These are phyloP conservation scores for Sarocladium oryzae DNA, from an alignment of 2,329 filamentous ascomycete genomes.

Conservation along the genomic window DNA sequence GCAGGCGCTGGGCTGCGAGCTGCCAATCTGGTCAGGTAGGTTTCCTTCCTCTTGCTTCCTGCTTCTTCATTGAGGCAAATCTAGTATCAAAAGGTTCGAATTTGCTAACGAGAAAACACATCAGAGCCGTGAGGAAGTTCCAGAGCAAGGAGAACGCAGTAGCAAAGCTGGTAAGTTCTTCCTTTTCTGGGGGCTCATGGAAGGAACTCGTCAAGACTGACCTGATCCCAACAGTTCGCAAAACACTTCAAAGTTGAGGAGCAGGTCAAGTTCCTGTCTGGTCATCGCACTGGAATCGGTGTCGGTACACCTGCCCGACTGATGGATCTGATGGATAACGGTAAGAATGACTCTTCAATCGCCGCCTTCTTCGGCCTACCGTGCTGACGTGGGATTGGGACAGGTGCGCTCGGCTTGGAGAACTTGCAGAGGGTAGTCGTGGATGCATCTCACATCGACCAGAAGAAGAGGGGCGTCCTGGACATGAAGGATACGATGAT, in stretches of 20 bases:
- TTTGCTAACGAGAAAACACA: constrained; percentile 14
- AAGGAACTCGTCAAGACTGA: constrained; percentile 10
- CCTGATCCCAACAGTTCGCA: constrained; percentile 54
- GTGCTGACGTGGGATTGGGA: constrained; percentile 5
- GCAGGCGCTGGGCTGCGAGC: constrained; percentile 78
- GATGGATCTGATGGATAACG: constrained; percentile 74
- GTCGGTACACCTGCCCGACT: constrained; percentile 85
- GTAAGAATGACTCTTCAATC: constrained; percentile 36
- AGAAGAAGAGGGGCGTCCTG: constrained; percentile 87
- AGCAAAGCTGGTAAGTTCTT: constrained; percentile 61
- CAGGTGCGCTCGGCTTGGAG: constrained; percentile 61
- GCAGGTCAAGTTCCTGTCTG: constrained; percentile 68
- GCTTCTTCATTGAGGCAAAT: not conserved
- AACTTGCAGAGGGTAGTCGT: constrained; percentile 75
- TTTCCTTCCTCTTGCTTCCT: not conserved
- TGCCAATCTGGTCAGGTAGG: constrained; percentile 71
- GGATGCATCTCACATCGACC: constrained; percentile 87
- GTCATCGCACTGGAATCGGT: constrained; percentile 69
- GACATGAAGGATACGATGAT: constrained; percentile 93
- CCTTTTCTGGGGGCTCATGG: too few relatives aligned
- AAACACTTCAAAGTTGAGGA: constrained; percentile 97
- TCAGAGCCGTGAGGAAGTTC: constrained; percentile 66
- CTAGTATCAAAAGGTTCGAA: not conserved
- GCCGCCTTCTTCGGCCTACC: not conserved
- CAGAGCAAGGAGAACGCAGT: constrained; percentile 72